A percentile compares a stretch with the other conserved stretches of the same genome.
Evolutionary conservation across 495 filamentous ascomycete species (phyloP).

Genomic region (Cercophora sp.): DNA sequence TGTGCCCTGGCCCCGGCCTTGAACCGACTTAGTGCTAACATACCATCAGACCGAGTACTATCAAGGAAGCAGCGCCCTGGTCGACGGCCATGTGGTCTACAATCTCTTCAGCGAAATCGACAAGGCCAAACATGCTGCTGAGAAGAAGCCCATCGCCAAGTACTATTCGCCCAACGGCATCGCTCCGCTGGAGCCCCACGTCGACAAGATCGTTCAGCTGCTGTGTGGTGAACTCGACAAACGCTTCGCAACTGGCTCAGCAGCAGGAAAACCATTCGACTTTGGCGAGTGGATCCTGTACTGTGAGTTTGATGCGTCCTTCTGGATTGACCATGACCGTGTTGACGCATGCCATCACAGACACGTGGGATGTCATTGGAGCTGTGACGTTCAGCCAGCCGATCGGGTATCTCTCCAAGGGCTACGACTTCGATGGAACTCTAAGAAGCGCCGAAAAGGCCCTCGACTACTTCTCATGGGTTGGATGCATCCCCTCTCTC

Average conservation of each 20-base stretch:
- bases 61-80: constrained; percentile 26
- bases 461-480: constrained; percentile 19
- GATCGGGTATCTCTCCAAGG: constrained; percentile 36
- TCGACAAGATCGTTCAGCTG: constrained; percentile 26
- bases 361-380: constrained; percentile 33
- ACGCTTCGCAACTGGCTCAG: constrained; percentile 7
- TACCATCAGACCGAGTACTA: constrained; percentile 34
- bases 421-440: constrained; percentile 21
- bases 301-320: constrained; percentile 14
- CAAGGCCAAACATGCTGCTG: constrained; percentile 21
- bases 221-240: constrained; percentile 16
- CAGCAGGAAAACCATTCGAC: constrained; percentile 10
- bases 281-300: constrained; percentile 22
- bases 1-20: too few species aligned
- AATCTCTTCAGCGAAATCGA: constrained; percentile 36
- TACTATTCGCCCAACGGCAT: constrained; percentile 32
- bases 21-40: not conserved
- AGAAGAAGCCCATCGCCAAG: constrained; percentile 35
- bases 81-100: constrained; percentile 32
- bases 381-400: constrained; percentile 32
- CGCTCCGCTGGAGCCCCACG: constrained; percentile 25
- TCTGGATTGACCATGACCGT: not conserved
- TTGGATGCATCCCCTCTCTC: constrained; percentile 16
- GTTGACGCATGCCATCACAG: not conserved
- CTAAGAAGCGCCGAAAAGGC: constrained; percentile 12